Percentiles rank a stretch among this genome's conserved stretches.
Conservation (phyloP, 148 eudicot genomes). For the Nepenthes mirabilis region DNA sequence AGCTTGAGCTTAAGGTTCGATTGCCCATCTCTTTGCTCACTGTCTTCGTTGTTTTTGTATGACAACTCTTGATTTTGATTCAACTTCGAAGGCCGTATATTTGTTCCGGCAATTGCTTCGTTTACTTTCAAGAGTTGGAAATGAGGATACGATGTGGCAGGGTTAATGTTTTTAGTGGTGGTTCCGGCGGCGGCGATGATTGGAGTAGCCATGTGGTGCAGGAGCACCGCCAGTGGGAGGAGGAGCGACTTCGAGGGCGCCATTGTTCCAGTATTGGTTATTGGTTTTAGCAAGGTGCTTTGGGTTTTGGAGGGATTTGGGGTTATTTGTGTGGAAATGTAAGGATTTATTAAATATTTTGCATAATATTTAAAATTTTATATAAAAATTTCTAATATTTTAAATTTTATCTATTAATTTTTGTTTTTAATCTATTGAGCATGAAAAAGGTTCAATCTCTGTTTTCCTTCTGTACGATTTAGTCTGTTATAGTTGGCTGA, state of each 20-base stretch:
- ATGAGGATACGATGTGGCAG: conserved; percentile 15
- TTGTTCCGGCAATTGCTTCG: conserved; percentile 17
- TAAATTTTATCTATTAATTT: no score
- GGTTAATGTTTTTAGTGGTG: conserved; percentile 11
- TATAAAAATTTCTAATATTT: no score
- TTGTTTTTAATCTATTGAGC: no score
- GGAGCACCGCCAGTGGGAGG: not conserved
- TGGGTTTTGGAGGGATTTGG: not conserved
- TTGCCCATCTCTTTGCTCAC: not conserved
- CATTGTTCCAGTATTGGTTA: not conserved
- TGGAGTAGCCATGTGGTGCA: conserved; percentile 5
- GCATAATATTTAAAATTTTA: no score
- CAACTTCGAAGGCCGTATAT: not conserved
- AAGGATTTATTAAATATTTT: no score
- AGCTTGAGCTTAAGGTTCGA: conserved; percentile 47
- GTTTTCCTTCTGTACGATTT: no score
- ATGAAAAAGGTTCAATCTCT: no score
- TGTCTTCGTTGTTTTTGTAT: not conserved
- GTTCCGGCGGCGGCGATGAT: conserved; percentile 15
- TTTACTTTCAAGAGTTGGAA: conserved; percentile 46
- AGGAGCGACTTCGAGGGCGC: conserved; percentile 1
- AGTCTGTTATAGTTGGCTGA: no score
- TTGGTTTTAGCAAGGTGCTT: conserved; percentile 1
- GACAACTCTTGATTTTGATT: not conserved
- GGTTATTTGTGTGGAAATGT: conserved; percentile 21